Evolutionary conservation across 2,329 filamentous ascomycete genomes (phyloP).

Genomic region (Fusarium tricinctum): DNA sequence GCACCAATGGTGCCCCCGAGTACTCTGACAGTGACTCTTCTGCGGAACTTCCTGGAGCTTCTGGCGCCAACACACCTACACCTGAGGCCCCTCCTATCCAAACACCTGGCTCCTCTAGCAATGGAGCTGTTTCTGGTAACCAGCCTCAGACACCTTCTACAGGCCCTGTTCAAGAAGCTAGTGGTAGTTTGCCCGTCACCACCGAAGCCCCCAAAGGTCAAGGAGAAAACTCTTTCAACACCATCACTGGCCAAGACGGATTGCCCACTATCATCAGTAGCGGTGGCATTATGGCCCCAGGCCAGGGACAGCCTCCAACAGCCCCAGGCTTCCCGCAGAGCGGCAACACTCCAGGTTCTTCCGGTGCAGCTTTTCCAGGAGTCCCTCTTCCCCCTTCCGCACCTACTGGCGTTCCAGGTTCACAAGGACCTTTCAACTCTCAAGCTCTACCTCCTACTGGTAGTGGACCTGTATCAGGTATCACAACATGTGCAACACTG

Average conservation of each 20-base stretch:
- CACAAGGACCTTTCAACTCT: slow-evolving; percentile 27
- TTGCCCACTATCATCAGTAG: slow-evolving; percentile 48
- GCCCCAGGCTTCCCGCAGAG: slow-evolving; percentile 20
- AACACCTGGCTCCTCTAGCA: slow-evolving; percentile 20
- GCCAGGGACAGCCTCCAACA: slow-evolving; percentile 30
- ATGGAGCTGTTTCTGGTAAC: slow-evolving; percentile 27
- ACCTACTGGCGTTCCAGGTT: slow-evolving; percentile 20
- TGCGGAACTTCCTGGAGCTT: slow-evolving; percentile 18
- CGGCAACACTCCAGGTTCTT: slow-evolving; percentile 32
- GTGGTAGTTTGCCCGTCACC: slow-evolving; percentile 37
- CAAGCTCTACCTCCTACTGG: slow-evolving; percentile 24
- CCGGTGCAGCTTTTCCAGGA: slow-evolving; percentile 30
- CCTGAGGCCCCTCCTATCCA: slow-evolving; percentile 31
- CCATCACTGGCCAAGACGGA: slow-evolving; percentile 46
- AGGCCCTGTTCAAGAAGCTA: slow-evolving; percentile 35
- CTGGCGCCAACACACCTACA: slow-evolving; percentile 29
- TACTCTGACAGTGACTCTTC: slow-evolving; percentile 44
- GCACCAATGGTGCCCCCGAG: slow-evolving; percentile 40
- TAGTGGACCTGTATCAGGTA: slow-evolving; percentile 12
- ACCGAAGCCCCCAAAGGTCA: slow-evolving; percentile 38
- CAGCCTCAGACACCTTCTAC: slow-evolving; percentile 26
- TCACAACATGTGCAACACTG: slow-evolving; percentile 47
- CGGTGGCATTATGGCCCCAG: slow-evolving; percentile 17
- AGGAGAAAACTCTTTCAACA: slow-evolving; percentile 38
- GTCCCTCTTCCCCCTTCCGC: slow-evolving; percentile 32